Evolutionary conservation across 495 filamentous ascomycete species (phyloP), one percentile per base, ranked within the genome.

Genomic region (Aspergillus conjunctus): DNA sequence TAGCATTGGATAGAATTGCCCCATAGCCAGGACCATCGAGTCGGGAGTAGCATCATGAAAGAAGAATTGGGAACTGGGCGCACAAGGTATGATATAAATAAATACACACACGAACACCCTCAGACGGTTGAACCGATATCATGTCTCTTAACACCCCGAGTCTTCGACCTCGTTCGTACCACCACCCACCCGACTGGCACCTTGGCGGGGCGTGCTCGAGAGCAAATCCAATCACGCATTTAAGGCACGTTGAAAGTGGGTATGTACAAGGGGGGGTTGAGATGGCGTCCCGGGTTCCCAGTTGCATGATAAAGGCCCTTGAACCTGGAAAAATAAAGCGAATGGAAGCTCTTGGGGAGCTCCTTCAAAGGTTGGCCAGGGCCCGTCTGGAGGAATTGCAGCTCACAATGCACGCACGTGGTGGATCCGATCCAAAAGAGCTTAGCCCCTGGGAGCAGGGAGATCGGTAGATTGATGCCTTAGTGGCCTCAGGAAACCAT

Each of bases 161-260:
- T 11, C 44, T 48, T 20, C 44, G 39, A 43, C 31, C 18, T 52
- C 44, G 21, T 54, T 54, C 18, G 26, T 31, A 52, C 50, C 37
- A 59, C 34, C 18, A 44, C 48, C 48, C 15, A 46, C 17, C 49
- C 45, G 57, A 53, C 31, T 46, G 57, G 57, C 57, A 59, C 12
- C 58, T 60, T 54, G 58, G 51, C 58, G 51, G 43, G 51, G 41
- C 51, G 44, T 49, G n/a, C 17, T 39, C 30, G 41, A 17, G 51
- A 54, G 21, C 58, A 60, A 60, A 60, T 60, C 51, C 51, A 54
- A 50, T 41, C 11, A 21, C 43, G 51, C 18, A 17, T 22, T 26
- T 54, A 4, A 46, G 41, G 58, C 58, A 60, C 58, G 58, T 60
- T 60, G 51, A 26, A 30, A 26, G 41, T 50, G 51, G 31, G 20